These are phyloP conservation scores for Xylaria sp. DNA, from an alignment of 2,329 filamentous ascomycete genomes.

Conservation along the genomic window DNA sequence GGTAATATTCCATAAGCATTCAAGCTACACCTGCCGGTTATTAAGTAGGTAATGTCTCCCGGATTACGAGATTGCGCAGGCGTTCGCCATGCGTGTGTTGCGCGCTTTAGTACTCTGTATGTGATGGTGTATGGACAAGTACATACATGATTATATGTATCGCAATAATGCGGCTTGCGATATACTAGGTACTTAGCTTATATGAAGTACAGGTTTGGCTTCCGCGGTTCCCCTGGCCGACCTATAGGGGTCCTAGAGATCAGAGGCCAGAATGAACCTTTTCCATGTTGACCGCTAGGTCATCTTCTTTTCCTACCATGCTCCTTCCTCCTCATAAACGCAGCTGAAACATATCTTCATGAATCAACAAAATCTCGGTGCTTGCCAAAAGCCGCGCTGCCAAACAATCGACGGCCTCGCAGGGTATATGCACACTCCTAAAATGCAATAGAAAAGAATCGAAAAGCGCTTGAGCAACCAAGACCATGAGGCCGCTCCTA, in stretches of 20 bases:
- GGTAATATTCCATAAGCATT: no score
- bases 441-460: slow-evolving; percentile 21
- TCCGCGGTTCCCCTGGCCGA: neutral
- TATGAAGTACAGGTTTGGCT: slow-evolving; percentile 7
- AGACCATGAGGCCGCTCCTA: slow-evolving; percentile 12
- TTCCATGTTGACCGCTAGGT: neutral
- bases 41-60: no score
- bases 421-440: slow-evolving; percentile 31
- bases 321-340: slow-evolving; percentile 1
- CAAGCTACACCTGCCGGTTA: no score
- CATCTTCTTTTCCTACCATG: neutral
- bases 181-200: no score
- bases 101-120: no score
- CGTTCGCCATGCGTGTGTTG: no score
- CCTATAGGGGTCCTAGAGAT: neutral
- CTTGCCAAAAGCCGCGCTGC: slow-evolving; percentile 4
- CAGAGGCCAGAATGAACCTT: neutral
- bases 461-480: slow-evolving; percentile 11
- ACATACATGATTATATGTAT: no score
- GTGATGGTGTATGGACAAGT: neutral
- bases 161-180: neutral
- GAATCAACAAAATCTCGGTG: slow-evolving; percentile 15
- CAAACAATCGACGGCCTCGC: slow-evolving; percentile 11
- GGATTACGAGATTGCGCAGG: no score
- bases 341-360: slow-evolving; percentile 19